Base-by-base conservation (phyloP, 441 rosid species). In the Gossypium gossypioides region DNA sequence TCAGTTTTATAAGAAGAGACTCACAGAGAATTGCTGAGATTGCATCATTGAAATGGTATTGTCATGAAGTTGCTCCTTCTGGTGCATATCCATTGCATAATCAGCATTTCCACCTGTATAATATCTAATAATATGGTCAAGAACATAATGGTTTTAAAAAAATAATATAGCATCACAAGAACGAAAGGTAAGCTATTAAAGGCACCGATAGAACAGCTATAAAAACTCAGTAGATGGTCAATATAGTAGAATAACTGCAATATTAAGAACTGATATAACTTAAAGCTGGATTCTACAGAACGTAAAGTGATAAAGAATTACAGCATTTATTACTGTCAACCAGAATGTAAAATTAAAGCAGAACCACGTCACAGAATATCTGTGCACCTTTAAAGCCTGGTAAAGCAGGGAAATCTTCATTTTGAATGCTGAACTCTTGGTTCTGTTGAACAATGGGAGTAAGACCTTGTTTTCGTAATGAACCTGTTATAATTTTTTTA, bases 401-500 rank as follows among this genome's bases (percentile, higher is more conserved):
- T 74, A 96, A 86, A 69, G 99, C 99, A 57, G 99, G 99, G 84
- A 96, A 96, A 84, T 96, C 98, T 87, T 96, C 98, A 76, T 88
- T 96, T 84, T 96, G 98, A 71, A 96, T 96, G 83, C 99, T 93
- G 81, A 93, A 96, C 85, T 96, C 99, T 83, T 93, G 98, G 80
- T 89, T 96, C 83, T 96, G 98, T 73, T 93, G 99, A 80, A 88
- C 96, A 74, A 95, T 88, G 37, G 98, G 95, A 78, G 91, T 77
- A 74, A 89, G 91, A 81, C 92, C 92, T 78, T 90, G 97, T 84
- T 96, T 93, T 55, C 92, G 78, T 66, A 88, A 79, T 61, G 99
- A 86, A 64, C 92, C 99, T 93, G 87, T 73, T 79, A 70, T 12
- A 12, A 8, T 8, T 37, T 37, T 44, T 25, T 60, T 13, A 34